Evolutionary conservation across 1,139 yeast species (phyloP).

Genomic region (Pichia sp.): DNA sequence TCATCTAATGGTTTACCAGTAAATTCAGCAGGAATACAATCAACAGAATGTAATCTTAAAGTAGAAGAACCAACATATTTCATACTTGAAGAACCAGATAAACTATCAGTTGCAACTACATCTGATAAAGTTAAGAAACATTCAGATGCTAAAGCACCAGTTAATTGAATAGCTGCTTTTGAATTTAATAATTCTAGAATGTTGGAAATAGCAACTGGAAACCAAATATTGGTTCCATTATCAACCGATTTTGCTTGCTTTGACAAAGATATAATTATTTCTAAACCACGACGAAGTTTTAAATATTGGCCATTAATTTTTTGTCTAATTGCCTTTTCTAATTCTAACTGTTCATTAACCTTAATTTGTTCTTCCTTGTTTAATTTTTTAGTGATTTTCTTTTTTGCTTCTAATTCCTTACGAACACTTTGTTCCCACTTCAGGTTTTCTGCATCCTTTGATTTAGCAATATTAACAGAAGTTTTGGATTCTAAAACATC

Average conservation of each 20-base stretch:
- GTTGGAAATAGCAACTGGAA: slow-evolving; percentile 50
- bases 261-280: slow-evolving; percentile 48
- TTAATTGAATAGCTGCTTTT: slow-evolving; percentile 34
- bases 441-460: slow-evolving; percentile 72
- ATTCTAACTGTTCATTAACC: slow-evolving; percentile 53
- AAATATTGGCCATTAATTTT: slow-evolving; percentile 37
- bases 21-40: slow-evolving; percentile 37
- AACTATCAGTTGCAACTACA: slow-evolving; percentile 21
- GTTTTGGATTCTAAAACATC: slow-evolving; percentile 60
- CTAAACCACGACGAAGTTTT: slow-evolving; percentile 43
- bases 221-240: slow-evolving; percentile 72
- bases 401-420: slow-evolving; percentile 56
- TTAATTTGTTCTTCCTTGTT: slow-evolving; percentile 69
- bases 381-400: slow-evolving; percentile 43
- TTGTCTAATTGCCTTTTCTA: slow-evolving; percentile 52
- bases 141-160: slow-evolving; percentile 33
- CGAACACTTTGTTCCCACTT: slow-evolving; percentile 88
- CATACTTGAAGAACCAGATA: slow-evolving; percentile 23
- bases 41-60: slow-evolving; percentile 45
- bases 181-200: slow-evolving; percentile 39
- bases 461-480: slow-evolving; percentile 28
- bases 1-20: slow-evolving; percentile 48
- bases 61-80: slow-evolving; percentile 53
- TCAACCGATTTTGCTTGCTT: slow-evolving; percentile 46
- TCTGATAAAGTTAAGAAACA: slow-evolving; percentile 28